Conservation (phyloP, 2,329 filamentous ascomycete genomes). For the Aspergillus versicolor region DNA sequence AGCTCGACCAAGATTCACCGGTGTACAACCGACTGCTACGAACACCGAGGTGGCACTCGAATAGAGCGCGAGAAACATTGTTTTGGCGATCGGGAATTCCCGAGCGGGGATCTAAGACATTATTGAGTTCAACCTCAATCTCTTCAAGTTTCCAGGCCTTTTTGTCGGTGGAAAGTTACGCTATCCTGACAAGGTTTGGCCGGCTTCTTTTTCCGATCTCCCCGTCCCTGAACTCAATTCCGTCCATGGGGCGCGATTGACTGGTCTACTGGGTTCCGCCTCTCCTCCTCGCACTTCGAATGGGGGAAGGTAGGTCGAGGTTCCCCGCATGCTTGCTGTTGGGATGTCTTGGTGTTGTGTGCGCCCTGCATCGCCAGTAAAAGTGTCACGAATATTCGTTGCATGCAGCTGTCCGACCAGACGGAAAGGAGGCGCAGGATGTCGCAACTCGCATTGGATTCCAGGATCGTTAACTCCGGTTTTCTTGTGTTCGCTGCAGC, state of each 20-base stretch:
- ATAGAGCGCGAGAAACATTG: too few species aligned
- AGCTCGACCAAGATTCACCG: too few species aligned
- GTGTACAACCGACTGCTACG: too few species aligned
- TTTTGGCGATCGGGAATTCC: too few species aligned
- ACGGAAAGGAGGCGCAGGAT: slow-evolving; percentile 1
- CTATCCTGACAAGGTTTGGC: background rate
- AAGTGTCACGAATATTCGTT: background rate
- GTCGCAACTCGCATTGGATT: background rate
- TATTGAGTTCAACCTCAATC: too few species aligned
- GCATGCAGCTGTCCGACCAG: slow-evolving; percentile 6
- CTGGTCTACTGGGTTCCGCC: background rate
- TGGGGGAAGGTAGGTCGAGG: background rate
- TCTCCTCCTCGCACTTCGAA: background rate
- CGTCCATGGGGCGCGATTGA: background rate
- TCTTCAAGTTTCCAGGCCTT: too few species aligned
- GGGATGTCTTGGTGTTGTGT: background rate
- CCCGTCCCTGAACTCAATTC: background rate
- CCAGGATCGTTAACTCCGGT: background rate
- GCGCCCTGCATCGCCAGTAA: background rate
- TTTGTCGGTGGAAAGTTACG: background rate
- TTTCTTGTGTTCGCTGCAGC: slow-evolving; percentile 6
- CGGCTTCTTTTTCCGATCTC: background rate
- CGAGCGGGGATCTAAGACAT: too few species aligned
- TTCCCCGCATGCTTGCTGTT: slow-evolving; percentile 2
- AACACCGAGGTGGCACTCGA: too few species aligned